These are phyloP conservation scores for Saccharomyces paradoxus DNA, from an alignment of 805 yeast genomes.

Conservation along the genomic window DNA sequence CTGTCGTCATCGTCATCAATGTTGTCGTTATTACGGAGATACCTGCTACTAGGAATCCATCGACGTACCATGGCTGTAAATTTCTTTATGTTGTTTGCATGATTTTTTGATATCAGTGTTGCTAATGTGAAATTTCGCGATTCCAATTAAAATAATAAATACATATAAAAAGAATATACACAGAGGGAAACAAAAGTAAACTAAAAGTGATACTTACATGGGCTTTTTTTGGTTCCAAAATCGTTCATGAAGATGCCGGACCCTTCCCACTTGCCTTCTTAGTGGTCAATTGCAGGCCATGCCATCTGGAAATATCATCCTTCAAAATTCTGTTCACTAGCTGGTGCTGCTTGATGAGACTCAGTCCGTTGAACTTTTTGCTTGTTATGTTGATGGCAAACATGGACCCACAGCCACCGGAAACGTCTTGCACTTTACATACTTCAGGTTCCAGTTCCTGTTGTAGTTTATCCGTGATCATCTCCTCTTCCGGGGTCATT, in stretches of 20 bases:
- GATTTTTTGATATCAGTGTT: background rate
- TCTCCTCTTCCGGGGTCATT: conserved; percentile 41
- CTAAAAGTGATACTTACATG: background rate
- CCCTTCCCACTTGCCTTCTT: conserved; percentile 23
- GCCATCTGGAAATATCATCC: conserved; percentile 88
- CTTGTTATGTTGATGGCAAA: conserved; percentile 78
- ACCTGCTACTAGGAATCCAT: background rate
- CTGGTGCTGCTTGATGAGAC: conserved; percentile 87
- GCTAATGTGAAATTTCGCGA: background rate
- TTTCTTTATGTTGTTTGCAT: background rate
- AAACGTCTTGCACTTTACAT: conserved; percentile 68
- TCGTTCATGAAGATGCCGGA: background rate
- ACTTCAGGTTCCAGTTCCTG: conserved; percentile 51
- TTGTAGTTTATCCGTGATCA: conserved; percentile 49
- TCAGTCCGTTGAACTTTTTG: conserved; percentile 63
- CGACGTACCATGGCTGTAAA: background rate
- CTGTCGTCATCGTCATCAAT: conserved; percentile 12
- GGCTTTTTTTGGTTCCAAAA: background rate
- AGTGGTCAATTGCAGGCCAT: conserved; percentile 83
- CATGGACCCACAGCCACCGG: conserved; percentile 98
- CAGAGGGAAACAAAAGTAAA: background rate
- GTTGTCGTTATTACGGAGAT: conserved; percentile 5
- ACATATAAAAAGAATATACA: background rate
- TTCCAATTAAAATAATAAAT: background rate
- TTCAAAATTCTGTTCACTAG: conserved; percentile 72